Conservation (phyloP, 306 rosid genomes). For the Cicer arietinum region DNA sequence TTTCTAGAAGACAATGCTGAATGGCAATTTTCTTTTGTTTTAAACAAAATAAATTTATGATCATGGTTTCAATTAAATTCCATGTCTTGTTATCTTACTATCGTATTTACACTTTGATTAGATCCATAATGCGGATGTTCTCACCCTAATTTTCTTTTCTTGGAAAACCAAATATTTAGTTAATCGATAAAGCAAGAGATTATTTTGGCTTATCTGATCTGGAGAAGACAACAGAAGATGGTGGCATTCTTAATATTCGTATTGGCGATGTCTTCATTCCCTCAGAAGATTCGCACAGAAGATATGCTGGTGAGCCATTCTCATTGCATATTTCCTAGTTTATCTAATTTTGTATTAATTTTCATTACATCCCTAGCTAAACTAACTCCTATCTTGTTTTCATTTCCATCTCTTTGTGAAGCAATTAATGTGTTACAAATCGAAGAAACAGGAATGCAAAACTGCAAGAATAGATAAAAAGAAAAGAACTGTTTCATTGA, state of each 20-base stretch:
- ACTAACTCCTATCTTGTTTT: background rate
- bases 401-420: conserved; percentile 9
- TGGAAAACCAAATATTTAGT: conserved; percentile 53
- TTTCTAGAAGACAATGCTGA: background rate
- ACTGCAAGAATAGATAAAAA: background rate
- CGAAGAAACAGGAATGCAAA: background rate
- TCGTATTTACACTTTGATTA: conserved; percentile 10
- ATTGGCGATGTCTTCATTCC: conserved; percentile 81
- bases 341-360: conserved; percentile 26
- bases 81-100: conserved; percentile 32
- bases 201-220: conserved; percentile 77
- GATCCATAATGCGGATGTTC: conserved; percentile 26
- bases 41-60: conserved; percentile 20
- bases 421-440: background rate
- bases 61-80: conserved; percentile 8
- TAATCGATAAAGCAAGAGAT: conserved; percentile 86
- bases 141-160: conserved; percentile 33
- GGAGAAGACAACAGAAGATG: conserved; percentile 76
- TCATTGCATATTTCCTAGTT: conserved; percentile 33
- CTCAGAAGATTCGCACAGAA: conserved; percentile 58
- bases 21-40: conserved; percentile 13
- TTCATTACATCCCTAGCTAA: conserved; percentile 13
- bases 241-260: conserved; percentile 78
- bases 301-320: conserved; percentile 80
- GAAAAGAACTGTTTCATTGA: background rate